Base-by-base conservation (phyloP, 768 basidiomycete genomes). In the Mycena galopus region DNA sequence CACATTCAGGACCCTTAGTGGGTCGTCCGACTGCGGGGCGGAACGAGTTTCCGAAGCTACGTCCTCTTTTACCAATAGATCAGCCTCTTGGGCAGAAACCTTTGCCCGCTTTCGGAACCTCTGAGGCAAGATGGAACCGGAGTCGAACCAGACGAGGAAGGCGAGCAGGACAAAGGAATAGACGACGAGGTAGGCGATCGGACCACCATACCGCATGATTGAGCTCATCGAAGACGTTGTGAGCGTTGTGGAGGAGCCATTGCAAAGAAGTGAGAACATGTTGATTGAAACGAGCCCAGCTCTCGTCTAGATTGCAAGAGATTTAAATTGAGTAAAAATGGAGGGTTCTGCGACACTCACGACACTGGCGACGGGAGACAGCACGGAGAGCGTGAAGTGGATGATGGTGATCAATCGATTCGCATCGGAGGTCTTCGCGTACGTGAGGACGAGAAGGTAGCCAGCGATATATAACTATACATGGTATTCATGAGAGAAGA, bases 241-340 rank as follows among this genome's bases (percentile, higher is more conserved):
- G 30, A 90, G 85, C 1, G 83, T 79, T 21, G 82, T 84, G 4
- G 84, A 80, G 21, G 53, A 4, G 10, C 91, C 91, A 68, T 90
- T 81, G 76, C 94, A 94, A 4, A 94, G 87, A 4, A 95, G 82
- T 16, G 90, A 91, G 81, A 95, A 96, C 4, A 94, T 79, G 76
- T 95, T 94, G 73, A 93, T 85, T 0, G 94, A 93, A n/a, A 96
- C 88, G 23, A 96, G 85, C 4, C 88, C 88, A 0, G 93, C 89
- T 51, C 94, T 87, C 50, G 89, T 79, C 93, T 93, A 68, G n/a
- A 39, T 44, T 58, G 21, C 9, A 55, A 9, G 25, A 70, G 76
- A 57, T 1, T 10, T 42, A 25, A 21, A 66, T 37, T 23, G 42
- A 16, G n/a, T n/a, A n/a, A n/a, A 70, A 42, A 60, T 57, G n/a